A percentile compares a stretch with the other conserved stretches of the same genome.
These are phyloP conservation scores for Apiospora pterosperma DNA, from an alignment of 2,329 filamentous ascomycete species.

Conservation along the genomic window DNA sequence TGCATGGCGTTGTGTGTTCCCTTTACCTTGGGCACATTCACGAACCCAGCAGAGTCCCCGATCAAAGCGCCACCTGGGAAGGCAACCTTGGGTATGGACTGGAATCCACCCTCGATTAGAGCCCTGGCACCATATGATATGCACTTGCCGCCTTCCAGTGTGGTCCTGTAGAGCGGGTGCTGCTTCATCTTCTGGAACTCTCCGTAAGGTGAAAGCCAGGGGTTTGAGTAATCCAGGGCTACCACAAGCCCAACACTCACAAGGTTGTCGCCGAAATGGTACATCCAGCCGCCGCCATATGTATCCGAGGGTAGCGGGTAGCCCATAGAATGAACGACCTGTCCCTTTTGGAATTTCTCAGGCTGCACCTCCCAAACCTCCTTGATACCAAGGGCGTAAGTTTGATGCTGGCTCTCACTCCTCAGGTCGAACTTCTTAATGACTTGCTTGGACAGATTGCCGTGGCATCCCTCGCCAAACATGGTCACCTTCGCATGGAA, in stretches of 20 bases:
- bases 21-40: slow-evolving; percentile 98
- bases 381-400: slow-evolving; percentile 91
- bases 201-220: slow-evolving; percentile 90
- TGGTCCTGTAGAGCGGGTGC: slow-evolving; percentile 82
- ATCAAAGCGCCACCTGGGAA: slow-evolving; percentile 96
- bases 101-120: slow-evolving; percentile 91
- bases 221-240: slow-evolving; percentile 92
- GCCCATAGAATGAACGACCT: slow-evolving; percentile 86
- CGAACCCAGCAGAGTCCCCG: slow-evolving; percentile 91
- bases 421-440: slow-evolving; percentile 91
- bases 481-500: slow-evolving; percentile 91
- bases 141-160: slow-evolving; percentile 95
- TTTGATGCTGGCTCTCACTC: slow-evolving; percentile 86
- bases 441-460: slow-evolving; percentile 90
- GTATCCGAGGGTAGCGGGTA: slow-evolving; percentile 86
- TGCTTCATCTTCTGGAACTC: slow-evolving; percentile 99
- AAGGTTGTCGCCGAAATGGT: slow-evolving; percentile 97
- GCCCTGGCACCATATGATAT: slow-evolving; percentile 94
- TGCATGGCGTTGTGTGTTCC: slow-evolving; percentile 98
- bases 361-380: slow-evolving; percentile 97
- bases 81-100: slow-evolving; percentile 94
- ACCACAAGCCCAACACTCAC: slow-evolving; percentile 90
- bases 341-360: slow-evolving; percentile 84
- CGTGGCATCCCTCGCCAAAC: slow-evolving; percentile 93
- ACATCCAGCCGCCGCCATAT: slow-evolving; percentile 98